phyloP scores from a whole-genome alignment of 1,139 yeast genomes.

The Candida glucosophila region DNA sequence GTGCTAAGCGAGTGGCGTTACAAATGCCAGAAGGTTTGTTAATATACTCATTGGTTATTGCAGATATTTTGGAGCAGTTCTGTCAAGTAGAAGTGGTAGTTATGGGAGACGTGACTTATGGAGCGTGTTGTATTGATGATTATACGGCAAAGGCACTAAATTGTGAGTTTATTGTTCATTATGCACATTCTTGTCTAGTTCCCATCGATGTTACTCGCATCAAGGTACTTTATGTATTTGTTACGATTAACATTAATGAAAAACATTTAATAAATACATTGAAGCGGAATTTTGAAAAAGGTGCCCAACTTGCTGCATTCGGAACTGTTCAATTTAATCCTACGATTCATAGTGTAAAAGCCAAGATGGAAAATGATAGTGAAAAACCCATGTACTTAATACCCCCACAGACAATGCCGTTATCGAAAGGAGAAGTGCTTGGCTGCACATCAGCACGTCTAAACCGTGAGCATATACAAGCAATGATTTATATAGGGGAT shows the following conservation, averaged over 20 bases:
- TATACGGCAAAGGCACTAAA: conserved; percentile 87
- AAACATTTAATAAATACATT: conserved; percentile 72
- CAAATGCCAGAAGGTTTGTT: conserved; percentile 97
- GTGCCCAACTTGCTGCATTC: conserved; percentile 66
- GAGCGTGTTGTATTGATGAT: conserved; percentile 98
- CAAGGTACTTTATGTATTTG: conserved; percentile 90
- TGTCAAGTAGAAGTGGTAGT: conserved; percentile 82
- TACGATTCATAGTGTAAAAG: conserved; percentile 71
- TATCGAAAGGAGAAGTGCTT: conserved; percentile 90
- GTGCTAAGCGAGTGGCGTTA: conserved; percentile 72
- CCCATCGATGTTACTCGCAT: conserved; percentile 89
- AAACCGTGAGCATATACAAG: conserved; percentile 53
- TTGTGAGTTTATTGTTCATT: conserved; percentile 92
- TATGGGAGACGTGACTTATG: conserved; percentile 98
- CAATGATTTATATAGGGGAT: conserved; percentile 90
- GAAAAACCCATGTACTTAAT: conserved; percentile 52
- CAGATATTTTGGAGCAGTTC: conserved; percentile 89
- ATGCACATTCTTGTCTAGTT: conserved; percentile 94
- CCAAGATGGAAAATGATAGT: conserved; percentile 41
- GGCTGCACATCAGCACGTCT: conserved; percentile 93
- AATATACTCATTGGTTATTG: conserved; percentile 74
- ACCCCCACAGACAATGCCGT: conserved; percentile 88
- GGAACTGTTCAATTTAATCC: conserved; percentile 98
- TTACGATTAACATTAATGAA: conserved; percentile 84
- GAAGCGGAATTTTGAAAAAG: conserved; percentile 54